Base-by-base conservation (phyloP, 169 alveolate species). In the Fabrea salina region DNA sequence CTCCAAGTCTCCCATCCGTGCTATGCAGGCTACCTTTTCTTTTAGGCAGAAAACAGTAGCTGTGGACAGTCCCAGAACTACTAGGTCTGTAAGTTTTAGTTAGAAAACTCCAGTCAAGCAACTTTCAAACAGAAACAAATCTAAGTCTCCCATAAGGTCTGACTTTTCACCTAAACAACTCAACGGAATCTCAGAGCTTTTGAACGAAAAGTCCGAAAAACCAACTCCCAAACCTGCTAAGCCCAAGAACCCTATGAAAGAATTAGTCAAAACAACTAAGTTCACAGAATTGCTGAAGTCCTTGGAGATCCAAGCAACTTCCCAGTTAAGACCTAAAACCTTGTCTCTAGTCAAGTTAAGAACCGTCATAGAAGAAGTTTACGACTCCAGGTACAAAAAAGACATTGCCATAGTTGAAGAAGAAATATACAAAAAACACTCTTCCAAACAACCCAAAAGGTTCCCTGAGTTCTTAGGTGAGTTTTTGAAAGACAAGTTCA, bases 231-330 rank as follows among this genome's bases (percentile, higher is more conserved):
- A 51, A 61, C 8, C 32, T 16, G 32, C 50, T 8, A 37, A 27
- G 74, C 7, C 51, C 41, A 33, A n/a, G n/a, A 51, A 61, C 54
- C 74, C 74, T 61, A n/a, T 61, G 50, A 27, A 37, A 61, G 41
- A 35, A 8, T 61, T 61, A 19, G 25, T 61, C 13, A 13, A 61
- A 61, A 33, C 41, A 32, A 61, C 74, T 7, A 61, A 61, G 39
- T 61, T 61, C 50, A 47, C 32, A 37, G 49, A 61, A 8, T 32
- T 61, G 16, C n/a, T 61, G 8, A 61, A 27, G 11, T 13, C 13
- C 11, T 35, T 61, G 13, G 35, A 47, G 44, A 11, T 68, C 13
- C 57, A 68, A 22, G 13, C 37, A 22, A 11, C 40, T 25, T 1
- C 32, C 16, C 61, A 68, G n/a, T 30, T 68, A 19, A 37, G 78